Conservation (phyloP, 352 stramenopile species). For the Peronospora tabacina region DNA sequence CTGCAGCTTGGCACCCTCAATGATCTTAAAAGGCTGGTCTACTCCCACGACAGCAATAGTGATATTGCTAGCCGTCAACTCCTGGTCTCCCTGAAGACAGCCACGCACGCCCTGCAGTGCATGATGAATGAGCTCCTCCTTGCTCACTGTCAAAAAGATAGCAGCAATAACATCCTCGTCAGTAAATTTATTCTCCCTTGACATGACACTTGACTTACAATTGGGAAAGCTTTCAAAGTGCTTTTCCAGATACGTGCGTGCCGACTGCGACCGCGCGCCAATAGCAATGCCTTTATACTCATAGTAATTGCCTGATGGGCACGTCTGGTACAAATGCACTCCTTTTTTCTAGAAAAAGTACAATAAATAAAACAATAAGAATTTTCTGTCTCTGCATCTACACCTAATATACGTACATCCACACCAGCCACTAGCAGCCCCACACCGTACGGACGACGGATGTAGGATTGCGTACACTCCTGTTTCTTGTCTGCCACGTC, state of each 20-base stretch:
- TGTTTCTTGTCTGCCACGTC: constrained; percentile 99
- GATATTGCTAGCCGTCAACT: constrained; percentile 91
- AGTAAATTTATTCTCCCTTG: not conserved
- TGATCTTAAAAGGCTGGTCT: constrained; percentile 89
- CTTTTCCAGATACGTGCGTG: constrained; percentile 98
- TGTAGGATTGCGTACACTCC: constrained; percentile 98
- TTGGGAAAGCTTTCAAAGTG: constrained; percentile 92
- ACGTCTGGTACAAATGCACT: constrained; percentile 98
- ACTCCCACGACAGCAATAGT: constrained; percentile 92
- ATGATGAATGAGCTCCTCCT: constrained; percentile 98
- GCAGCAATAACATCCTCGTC: not conserved
- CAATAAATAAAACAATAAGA: constrained; percentile 6
- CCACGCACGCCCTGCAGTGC: constrained; percentile 93
- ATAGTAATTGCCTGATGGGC: constrained; percentile 97
- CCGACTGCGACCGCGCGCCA: constrained; percentile 93
- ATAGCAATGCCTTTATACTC: constrained; percentile 98
- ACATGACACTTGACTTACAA: constrained; percentile 34
- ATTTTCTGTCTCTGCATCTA: not conserved
- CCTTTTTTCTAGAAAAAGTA: constrained; percentile 85
- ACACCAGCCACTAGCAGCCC: constrained; percentile 93
- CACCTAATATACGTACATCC: constrained; percentile 48
- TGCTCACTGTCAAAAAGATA: constrained; percentile 41
- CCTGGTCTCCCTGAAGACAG: constrained; percentile 93
- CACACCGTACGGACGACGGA: constrained; percentile 96
- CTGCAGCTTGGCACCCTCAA: constrained; percentile 91